These are phyloP conservation scores for Solanum bukasovii DNA, from an alignment of 257 asterid species.

Conservation along the genomic window DNA sequence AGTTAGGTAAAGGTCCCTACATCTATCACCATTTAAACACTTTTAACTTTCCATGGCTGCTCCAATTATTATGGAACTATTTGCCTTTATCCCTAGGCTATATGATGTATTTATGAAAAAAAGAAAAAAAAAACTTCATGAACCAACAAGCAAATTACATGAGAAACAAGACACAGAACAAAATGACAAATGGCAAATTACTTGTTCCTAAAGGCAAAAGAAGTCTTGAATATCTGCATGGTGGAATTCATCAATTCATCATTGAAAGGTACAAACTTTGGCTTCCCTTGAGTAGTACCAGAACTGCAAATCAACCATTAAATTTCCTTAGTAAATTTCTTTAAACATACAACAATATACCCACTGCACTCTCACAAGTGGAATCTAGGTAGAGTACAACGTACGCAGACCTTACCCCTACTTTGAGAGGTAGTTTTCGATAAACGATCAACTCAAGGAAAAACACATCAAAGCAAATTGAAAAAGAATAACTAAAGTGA, in stretches of 20 bases:
- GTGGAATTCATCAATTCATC: slow-evolving; percentile 83
- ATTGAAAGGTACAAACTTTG: slow-evolving; percentile 95
- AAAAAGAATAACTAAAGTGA: neutral
- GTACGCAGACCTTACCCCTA: neutral
- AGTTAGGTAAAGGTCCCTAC: neutral
- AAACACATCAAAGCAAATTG: neutral
- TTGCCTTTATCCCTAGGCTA: neutral
- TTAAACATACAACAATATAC: neutral
- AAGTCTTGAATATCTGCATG: slow-evolving; percentile 75
- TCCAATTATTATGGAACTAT: neutral
- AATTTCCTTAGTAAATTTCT: neutral
- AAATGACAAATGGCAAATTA: slow-evolving; percentile 1
- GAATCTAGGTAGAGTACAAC: neutral
- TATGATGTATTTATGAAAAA: neutral
- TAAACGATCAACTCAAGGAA: neutral
- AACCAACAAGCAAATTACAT: neutral
- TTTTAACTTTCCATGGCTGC: neutral
- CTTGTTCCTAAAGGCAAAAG: slow-evolving; percentile 86
- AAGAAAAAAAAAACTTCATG: neutral
- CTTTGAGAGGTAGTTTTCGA: too few relatives aligned
- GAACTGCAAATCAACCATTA: slow-evolving; percentile 45
- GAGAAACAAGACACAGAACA: neutral
- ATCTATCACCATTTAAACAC: neutral
- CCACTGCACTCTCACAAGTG: neutral
- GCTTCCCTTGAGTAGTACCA: slow-evolving; percentile 96